Conservation (phyloP, 768 basidiomycete species). For the Sarcodon sp. region DNA sequence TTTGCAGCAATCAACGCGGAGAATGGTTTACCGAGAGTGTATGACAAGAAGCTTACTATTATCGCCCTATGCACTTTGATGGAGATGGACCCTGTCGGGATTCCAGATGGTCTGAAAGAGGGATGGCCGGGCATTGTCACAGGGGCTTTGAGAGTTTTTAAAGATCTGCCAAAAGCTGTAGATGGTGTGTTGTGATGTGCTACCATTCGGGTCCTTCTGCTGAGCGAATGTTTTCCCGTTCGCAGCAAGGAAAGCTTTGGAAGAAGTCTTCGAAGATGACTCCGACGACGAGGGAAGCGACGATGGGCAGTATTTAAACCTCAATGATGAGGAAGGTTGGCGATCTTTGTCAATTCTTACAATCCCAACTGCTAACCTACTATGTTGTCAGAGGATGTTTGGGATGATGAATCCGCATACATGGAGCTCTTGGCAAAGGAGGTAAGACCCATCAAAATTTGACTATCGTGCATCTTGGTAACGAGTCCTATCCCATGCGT, state of each 20-base stretch:
- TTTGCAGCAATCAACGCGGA: conserved; percentile 56
- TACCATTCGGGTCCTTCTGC: background rate
- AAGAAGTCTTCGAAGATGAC: conserved; percentile 31
- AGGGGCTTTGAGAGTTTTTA: conserved; percentile 62
- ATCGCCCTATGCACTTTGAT: conserved; percentile 65
- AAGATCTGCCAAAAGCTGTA: conserved; percentile 65
- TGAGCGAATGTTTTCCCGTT: background rate
- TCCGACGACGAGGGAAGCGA: conserved; percentile 32
- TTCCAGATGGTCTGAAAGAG: conserved; percentile 48
- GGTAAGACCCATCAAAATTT: conserved; percentile 24
- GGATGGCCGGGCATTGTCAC: conserved; percentile 71
- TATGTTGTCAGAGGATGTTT: conserved; percentile 56
- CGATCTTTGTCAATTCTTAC: background rate
- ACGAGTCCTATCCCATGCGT: background rate
- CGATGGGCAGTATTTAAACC: conserved; percentile 41
- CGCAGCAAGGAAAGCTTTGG: conserved; percentile 47
- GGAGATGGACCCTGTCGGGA: conserved; percentile 44
- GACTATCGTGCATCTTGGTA: background rate
- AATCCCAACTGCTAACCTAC: background rate
- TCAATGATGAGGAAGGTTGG: conserved; percentile 57
- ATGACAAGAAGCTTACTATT: conserved; percentile 81
- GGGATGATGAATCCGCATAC: conserved; percentile 85
- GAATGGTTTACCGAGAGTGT: conserved; percentile 63
- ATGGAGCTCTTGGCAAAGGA: conserved; percentile 78
- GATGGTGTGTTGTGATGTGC: conserved; percentile 32